Evolutionary conservation across 257 asterid genomes (phyloP), one percentile per base, ranked within the genome.

Genomic region (Lycium ferocissimum): DNA sequence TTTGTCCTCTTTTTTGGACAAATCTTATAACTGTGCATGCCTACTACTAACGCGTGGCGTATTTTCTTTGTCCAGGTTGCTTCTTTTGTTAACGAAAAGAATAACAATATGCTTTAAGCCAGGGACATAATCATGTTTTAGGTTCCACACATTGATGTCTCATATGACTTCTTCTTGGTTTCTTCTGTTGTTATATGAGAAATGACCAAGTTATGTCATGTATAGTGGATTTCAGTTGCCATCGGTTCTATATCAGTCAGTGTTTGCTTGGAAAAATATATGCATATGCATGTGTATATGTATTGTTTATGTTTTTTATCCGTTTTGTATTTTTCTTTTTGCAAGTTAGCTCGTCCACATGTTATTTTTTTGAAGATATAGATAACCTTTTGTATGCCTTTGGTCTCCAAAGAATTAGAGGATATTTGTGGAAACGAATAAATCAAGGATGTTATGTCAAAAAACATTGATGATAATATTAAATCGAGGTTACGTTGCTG

Each of bases 111-210:
- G 35, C n/a, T 67, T 67, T 2, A 67, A 67, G 20, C 4, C 40
- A 67, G 72, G 51, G 51, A 69, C 51, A 69, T 69, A 51, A 69
- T 37, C 76, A 69, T 69, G 51, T 37, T 69, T 69, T 37, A 37
- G 18, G 53, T 65, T 69, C 47, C 1, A 37, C 13, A 69, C 3
- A 5, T 33, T 65, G 45, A 33, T 5, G 43, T 65, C 45, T 26
- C 72, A 63, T 4, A 17, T 58, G 26, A 37, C 22, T 35, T 22
- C 1, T 1, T 66, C 5, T 66, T 66, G 43, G 47, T 9, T 33
- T 33, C 0, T 26, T 13, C 0, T 66, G 47, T 7, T 69, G 49
- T 7, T 69, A 13, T 13, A 67, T 67, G 75, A 67, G 22, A 37
- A 69, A 69, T 69, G 51, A 69, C 76, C 53, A 15, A 69, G 51